Evolutionary conservation across 73 alveolate species (phyloP), one percentile per base, ranked within the genome.

Genomic region (Blepharisma stoltei): DNA sequence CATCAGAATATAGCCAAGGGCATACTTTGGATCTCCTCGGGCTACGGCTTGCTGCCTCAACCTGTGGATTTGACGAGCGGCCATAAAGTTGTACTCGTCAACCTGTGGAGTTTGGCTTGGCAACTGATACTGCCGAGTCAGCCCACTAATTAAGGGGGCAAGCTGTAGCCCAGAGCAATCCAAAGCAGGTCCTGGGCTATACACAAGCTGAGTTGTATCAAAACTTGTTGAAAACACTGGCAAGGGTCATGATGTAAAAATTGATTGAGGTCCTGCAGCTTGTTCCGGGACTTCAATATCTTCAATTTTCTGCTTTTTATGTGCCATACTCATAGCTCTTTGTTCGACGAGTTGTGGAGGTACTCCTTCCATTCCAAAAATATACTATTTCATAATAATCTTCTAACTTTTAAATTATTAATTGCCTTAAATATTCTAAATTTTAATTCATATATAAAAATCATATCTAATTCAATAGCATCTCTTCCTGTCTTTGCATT

Each of bases 351-450:
- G 89, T 38, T 83, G 95, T 21, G 94, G 95, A 38, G 99, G 99
- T 7, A 97, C 99, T 27, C 99, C 99, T 80, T 97, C 97, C 99
- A 97, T 97, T 18, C 99, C 99, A 89, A 93, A 96, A 45, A 97
- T 93, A n/a, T n/a, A n/a, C n/a, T n/a, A n/a, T n/a, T n/a, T n/a
- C n/a, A n/a, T n/a, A n/a, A n/a, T n/a, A n/a, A n/a, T n/a, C n/a
- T n/a, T n/a, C n/a, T n/a, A n/a, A n/a, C n/a, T n/a, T n/a, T n/a
- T n/a, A n/a, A n/a, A n/a, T n/a, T n/a, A n/a, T n/a, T n/a, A n/a
- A n/a, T n/a, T n/a, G n/a, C n/a, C n/a, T n/a, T n/a, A n/a, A n/a
- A n/a, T n/a, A n/a, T n/a, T n/a, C n/a, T n/a, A n/a, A n/a, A n/a
- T n/a, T n/a, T n/a, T n/a, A n/a, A n/a, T n/a, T n/a, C n/a, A n/a